Base-by-base conservation (phyloP, 768 basidiomycete species). In the Sarcodon aspratus region DNA sequence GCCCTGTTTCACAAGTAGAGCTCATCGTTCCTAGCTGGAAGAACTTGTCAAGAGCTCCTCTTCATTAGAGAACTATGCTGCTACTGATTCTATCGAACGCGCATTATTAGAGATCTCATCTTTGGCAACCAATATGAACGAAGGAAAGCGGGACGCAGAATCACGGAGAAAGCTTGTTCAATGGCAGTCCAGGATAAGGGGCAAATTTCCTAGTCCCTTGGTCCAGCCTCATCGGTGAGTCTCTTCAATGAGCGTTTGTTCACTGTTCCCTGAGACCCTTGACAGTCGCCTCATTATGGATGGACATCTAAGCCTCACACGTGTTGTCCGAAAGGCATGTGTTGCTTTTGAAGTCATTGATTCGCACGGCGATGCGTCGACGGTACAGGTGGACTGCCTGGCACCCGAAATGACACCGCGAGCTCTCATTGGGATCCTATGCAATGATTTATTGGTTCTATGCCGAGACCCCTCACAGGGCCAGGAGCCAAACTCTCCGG, bases 101-200 rank as follows among this genome's bases (percentile, higher is more conserved):
- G 94, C 94, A 6, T 65, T 96, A 40, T 70, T 79, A 15, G 90
- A 95, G 66, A 96, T 98, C 55, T 79, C 92, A 1, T 78, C 79
- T 10, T 67, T 98, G 45, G 93, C 96, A 3, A 89, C 80, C 45
- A 87, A 88, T 59, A 96, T 99, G 89, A 99, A 99, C 63, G 96
- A 99, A 67, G 91, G 92, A 53, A 98, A 97, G 64, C 80, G 96
- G 1, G 94, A 97, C 56, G 77, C 91, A 2, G 96, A 99, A 66
- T 93, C 89, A 1, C 75, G 96, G 17, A 76, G 83, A 43, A 88
- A 91, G 60, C 78, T 98, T 21, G 87, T 97, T 13, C 80, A 86
- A 59, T 93, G 88, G 89, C 91, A 93, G 66, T 59, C 81, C 34
- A 75, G 90, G 56, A 97, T 99, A 57, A 75, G 84, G 36, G 89